Conservation (phyloP, 345 rosid genomes). For the Hirschfeldia incana region DNA sequence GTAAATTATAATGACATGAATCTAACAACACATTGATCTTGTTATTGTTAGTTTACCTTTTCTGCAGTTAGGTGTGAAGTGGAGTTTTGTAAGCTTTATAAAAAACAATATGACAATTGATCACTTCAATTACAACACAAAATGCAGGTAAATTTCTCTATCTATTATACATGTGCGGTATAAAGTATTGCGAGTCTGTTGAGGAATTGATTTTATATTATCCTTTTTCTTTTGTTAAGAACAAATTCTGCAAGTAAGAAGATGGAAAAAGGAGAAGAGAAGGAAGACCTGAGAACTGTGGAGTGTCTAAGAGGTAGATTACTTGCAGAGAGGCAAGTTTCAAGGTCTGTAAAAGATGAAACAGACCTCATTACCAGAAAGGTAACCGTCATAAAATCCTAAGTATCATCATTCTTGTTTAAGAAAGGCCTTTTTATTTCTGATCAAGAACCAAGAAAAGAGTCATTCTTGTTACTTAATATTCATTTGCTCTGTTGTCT, state of each 20-base stretch:
- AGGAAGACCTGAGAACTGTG: slow-evolving; percentile 50
- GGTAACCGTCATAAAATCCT: slow-evolving; percentile 42
- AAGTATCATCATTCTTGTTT: not conserved
- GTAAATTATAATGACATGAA: slow-evolving; percentile 31
- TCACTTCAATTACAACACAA: slow-evolving; percentile 33
- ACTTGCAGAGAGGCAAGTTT: slow-evolving; percentile 85
- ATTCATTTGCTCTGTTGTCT: not conserved
- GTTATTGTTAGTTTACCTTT: not conserved
- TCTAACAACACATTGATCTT: slow-evolving; percentile 28
- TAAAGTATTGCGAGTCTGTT: not conserved
- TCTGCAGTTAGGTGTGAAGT: slow-evolving; percentile 33
- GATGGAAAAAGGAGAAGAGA: slow-evolving; percentile 45
- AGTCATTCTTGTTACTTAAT: not conserved
- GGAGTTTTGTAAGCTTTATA: slow-evolving; percentile 16
- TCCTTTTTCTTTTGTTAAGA: slow-evolving; percentile 23
- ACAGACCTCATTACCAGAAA: slow-evolving; percentile 56
- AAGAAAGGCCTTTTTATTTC: not conserved
- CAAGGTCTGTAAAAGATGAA: slow-evolving; percentile 69
- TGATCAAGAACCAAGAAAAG: slow-evolving; percentile 13
- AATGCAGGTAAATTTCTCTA: slow-evolving; percentile 40
- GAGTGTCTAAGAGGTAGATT: slow-evolving; percentile 86
- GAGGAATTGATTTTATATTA: not conserved
- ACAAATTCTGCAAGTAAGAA: slow-evolving; percentile 44
- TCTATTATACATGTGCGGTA: not conserved
- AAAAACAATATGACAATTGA: slow-evolving; percentile 44